Conservation (phyloP, 2,329 filamentous ascomycete genomes). For the Claviceps capensis region DNA sequence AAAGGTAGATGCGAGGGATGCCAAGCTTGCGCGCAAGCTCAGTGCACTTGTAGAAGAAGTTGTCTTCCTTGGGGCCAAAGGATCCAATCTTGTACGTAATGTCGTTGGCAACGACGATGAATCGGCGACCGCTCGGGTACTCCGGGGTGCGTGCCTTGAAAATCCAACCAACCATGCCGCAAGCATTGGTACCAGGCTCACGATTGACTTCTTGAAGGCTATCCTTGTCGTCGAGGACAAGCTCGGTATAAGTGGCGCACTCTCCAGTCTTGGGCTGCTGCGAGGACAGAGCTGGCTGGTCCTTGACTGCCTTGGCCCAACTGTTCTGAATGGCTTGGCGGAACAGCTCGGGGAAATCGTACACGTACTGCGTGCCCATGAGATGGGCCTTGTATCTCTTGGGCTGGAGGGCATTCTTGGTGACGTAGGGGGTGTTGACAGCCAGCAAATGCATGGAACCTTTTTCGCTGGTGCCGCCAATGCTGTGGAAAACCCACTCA, state of each 20-base stretch:
- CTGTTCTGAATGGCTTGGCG: conserved; percentile 93
- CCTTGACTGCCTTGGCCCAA: conserved; percentile 66
- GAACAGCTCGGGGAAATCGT: conserved; percentile 99
- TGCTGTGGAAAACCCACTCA: conserved; percentile 97
- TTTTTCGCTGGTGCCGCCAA: conserved; percentile 88
- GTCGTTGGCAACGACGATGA: conserved; percentile 96
- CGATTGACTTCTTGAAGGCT: conserved; percentile 86
- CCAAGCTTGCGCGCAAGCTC: conserved; percentile 88
- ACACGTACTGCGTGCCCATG: conserved; percentile 98
- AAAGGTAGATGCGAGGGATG: conserved; percentile 93
- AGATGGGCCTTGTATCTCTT: conserved; percentile 99
- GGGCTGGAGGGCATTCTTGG: conserved; percentile 96
- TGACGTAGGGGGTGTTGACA: conserved; percentile 84
- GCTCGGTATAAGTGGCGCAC: conserved; percentile 86
- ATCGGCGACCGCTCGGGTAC: conserved; percentile 82
- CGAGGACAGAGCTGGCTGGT: conserved; percentile 58
- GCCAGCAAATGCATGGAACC: conserved; percentile 88
- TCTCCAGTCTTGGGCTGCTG: conserved; percentile 78
- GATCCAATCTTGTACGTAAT: conserved; percentile 99
- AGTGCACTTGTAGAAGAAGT: conserved; percentile 98
- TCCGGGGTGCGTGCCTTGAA: conserved; percentile 90
- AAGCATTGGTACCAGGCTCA: conserved; percentile 87
- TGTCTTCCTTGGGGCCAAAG: conserved; percentile 91
- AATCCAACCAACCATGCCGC: conserved; percentile 98
- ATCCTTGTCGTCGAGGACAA: conserved; percentile 89